A percentile compares a stretch with the other conserved stretches of the same genome.
Conservation (phyloP, 129 eudicot genomes). For the Ambrosia trifida region DNA sequence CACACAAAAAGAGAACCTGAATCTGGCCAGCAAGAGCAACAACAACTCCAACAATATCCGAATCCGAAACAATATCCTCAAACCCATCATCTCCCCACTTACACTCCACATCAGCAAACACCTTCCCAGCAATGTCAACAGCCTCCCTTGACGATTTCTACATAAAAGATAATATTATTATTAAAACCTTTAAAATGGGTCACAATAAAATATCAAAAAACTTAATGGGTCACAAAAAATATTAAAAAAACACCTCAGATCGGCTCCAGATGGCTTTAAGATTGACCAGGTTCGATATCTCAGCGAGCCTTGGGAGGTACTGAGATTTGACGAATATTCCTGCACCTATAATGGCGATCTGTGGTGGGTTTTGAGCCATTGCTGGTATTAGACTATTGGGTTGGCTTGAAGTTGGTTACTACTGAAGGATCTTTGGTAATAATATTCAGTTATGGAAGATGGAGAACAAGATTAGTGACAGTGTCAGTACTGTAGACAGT, state of each 20-base stretch:
- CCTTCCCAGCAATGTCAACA: conserved; percentile 62
- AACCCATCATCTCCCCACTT: conserved; percentile 89
- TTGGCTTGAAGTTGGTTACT: neutral
- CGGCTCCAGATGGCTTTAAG: conserved; percentile 90
- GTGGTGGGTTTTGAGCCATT: conserved; percentile 52
- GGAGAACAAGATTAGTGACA: conserved; percentile 4
- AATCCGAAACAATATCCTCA: conserved; percentile 63
- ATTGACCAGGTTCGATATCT: conserved; percentile 65
- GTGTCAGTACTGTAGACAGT: conserved; percentile 13
- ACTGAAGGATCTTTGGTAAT: conserved; percentile 8
- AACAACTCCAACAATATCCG: conserved; percentile 56
- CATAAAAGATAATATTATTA: neutral
- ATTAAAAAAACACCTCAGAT: conserved; percentile 48
- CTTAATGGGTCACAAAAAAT: neutral
- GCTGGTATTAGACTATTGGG: too few relatives aligned
- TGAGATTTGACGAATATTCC: conserved; percentile 82
- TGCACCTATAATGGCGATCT: conserved; percentile 87
- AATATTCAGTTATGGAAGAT: conserved; percentile 6
- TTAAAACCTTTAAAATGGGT: too few relatives aligned
- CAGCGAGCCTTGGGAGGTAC: conserved; percentile 89
- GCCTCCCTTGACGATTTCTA: conserved; percentile 59
- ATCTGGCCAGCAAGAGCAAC: conserved; percentile 85
- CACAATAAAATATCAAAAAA: neutral
- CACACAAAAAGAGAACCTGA: conserved; percentile 50
- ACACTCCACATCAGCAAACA: conserved; percentile 63